These are phyloP conservation scores for Leccinum rimulosum DNA, from an alignment of 768 basidiomycete genomes.

Conservation along the genomic window DNA sequence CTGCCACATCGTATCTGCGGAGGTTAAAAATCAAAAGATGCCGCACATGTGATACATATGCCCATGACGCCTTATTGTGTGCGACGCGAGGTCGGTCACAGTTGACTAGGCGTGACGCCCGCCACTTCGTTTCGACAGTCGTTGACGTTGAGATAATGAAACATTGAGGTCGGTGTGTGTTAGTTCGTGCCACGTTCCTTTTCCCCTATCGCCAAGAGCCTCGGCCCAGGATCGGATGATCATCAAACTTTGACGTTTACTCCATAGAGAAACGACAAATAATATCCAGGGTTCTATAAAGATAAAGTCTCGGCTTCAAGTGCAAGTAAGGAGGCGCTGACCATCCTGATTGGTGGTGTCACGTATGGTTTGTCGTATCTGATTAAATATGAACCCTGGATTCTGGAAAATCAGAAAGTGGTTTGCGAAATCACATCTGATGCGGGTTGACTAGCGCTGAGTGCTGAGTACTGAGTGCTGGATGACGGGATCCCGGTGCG, in stretches of 20 bases:
- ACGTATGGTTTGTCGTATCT: neutral
- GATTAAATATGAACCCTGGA: neutral
- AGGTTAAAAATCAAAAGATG: neutral
- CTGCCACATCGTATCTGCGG: neutral
- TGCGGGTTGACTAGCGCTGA: no score
- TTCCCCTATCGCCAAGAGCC: neutral
- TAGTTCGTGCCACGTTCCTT: neutral
- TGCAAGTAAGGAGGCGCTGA: neutral
- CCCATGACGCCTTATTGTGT: no score
- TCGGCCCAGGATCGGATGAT: conserved; percentile 6
- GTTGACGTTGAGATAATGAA: no score
- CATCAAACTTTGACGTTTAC: conserved; percentile 4
- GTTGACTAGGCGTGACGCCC: no score
- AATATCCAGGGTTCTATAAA: neutral
- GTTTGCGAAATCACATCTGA: neutral
- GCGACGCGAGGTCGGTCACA: no score
- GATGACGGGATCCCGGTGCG: neutral
- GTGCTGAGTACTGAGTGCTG: no score
- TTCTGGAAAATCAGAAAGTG: conserved; percentile 2
- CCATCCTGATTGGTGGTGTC: neutral
- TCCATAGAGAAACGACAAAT: neutral
- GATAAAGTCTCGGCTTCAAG: no score
- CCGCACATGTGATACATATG: no score
- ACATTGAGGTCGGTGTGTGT: neutral
- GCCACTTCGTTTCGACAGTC: no score